Evolutionary conservation across 352 stramenopile species (phyloP), one percentile per base, ranked within the genome.

Genomic region (Thalassiosira delicatula): DNA sequence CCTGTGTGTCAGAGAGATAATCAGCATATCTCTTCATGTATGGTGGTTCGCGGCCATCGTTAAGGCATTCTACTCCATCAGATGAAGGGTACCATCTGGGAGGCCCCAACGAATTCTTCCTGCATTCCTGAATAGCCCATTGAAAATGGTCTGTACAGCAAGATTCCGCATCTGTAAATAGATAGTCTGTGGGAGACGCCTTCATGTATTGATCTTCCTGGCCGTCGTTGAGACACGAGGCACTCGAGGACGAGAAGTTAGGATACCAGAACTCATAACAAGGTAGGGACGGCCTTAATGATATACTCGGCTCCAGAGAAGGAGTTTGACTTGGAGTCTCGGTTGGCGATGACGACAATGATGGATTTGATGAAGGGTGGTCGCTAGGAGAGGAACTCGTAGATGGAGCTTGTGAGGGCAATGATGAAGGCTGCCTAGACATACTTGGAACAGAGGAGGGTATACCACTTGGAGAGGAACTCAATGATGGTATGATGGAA

Each of bases 241-340:
- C 21, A 30, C 9, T 8, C n/a, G n/a, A 7, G 29, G 11, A 8
- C n/a, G 9, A 27, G 5, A 29, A 60, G 33, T 60, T 25, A 14
- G 51, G 51, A 32, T 60, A 60, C 11, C 11, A 60, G 3, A 30
- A 30, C 8, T 60, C 21, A 30, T 32, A 60, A 30, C 33, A 60
- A 2, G 51, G 3, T 33, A 60, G 51, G 17, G 51, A 60, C 2
- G 51, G 51, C 14, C 51, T 8, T 25, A 30, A 60, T 2, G 51
- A 60, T 32, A 60, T 25, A 60, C 51, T 60, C 21, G 51, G 51
- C 51, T 60, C 21, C 11, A 60, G 3, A 32, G 51, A 49, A 49
- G 40, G 40, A 49, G 40, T 17, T 49, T 49, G 40, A 49, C 40
- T 49, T 49, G 40, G 40, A 8, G 17, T 17, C 40, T 8, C 8